Conservation (phyloP, 805 yeast species). For the Nakazawaea wyomingensis region DNA sequence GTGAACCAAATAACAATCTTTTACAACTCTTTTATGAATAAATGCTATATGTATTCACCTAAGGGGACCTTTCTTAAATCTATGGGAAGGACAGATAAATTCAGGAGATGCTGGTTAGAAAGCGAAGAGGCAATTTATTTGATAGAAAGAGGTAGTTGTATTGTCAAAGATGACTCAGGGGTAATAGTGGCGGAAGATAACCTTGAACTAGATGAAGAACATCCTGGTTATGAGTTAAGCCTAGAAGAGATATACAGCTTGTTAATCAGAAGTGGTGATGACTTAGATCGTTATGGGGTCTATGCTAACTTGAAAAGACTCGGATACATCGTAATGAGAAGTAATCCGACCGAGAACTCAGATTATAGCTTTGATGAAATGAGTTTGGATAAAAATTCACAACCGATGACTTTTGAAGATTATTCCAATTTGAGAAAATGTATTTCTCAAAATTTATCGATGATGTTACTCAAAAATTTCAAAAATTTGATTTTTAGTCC, state of each 20-base stretch:
- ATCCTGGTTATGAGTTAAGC: constrained; percentile 36
- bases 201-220: constrained; percentile 20
- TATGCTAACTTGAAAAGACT: constrained; percentile 70
- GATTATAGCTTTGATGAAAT: background rate
- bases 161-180: constrained; percentile 20
- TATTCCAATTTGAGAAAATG: constrained; percentile 9
- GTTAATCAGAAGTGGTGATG: constrained; percentile 35
- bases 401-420: constrained; percentile 7
- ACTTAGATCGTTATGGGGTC: constrained; percentile 54
- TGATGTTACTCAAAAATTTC: constrained; percentile 9
- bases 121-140: constrained; percentile 73
- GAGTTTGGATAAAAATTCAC: background rate
- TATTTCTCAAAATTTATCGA: constrained; percentile 12
- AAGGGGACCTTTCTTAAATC: constrained; percentile 71
- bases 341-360: constrained; percentile 11
- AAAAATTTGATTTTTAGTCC: constrained; percentile 9
- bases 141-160: constrained; percentile 69
- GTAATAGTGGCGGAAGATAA: constrained; percentile 13
- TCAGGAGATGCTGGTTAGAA: constrained; percentile 42
- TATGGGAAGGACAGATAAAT: constrained; percentile 55
- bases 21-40: constrained; percentile 17
- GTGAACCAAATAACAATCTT: constrained; percentile 22
- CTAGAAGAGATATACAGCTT: constrained; percentile 60
- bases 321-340: constrained; percentile 61
- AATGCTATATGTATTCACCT: constrained; percentile 38